These are phyloP conservation scores for Lactarius vividus DNA, from an alignment of 768 basidiomycete species.

Conservation along the genomic window DNA sequence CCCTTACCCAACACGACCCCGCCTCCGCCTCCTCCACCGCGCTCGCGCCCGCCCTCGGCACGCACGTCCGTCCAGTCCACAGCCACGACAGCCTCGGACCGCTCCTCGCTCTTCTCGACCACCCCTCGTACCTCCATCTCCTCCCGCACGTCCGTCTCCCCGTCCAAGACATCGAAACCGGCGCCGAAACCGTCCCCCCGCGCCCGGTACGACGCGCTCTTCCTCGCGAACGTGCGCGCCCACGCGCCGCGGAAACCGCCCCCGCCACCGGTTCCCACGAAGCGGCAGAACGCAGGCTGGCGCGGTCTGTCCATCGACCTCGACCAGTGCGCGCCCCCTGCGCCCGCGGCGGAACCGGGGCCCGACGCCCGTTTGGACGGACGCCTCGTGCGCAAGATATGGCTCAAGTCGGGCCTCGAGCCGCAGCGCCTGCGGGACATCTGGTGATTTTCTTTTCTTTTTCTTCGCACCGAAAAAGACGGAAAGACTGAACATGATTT, in stretches of 20 bases:
- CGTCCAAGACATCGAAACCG: background rate
- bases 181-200: slow-evolving; percentile 29
- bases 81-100: slow-evolving; percentile 27
- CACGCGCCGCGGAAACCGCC: slow-evolving; percentile 34
- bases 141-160: slow-evolving; percentile 14
- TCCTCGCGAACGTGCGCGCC: slow-evolving; percentile 29
- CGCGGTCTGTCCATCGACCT: slow-evolving; percentile 63
- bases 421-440: slow-evolving; percentile 51
- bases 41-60: slow-evolving; percentile 31
- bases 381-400: slow-evolving; percentile 52
- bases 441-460: slow-evolving; percentile 46
- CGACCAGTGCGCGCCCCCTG: slow-evolving; percentile 39
- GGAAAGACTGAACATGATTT: background rate
- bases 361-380: slow-evolving; percentile 51
- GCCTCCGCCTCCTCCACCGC: slow-evolving; percentile 14
- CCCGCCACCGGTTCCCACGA: slow-evolving; percentile 39
- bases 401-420: slow-evolving; percentile 55
- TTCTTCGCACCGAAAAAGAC: background rate
- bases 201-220: slow-evolving; percentile 35
- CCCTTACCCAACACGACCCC: slow-evolving; percentile 1
- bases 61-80: slow-evolving; percentile 38
- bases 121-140: slow-evolving; percentile 43
- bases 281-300: slow-evolving; percentile 64
- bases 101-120: slow-evolving; percentile 33
- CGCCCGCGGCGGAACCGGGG: slow-evolving; percentile 35